Base-by-base conservation (phyloP, 2,329 filamentous ascomycete species). In the Macrophomina phaseolina region DNA sequence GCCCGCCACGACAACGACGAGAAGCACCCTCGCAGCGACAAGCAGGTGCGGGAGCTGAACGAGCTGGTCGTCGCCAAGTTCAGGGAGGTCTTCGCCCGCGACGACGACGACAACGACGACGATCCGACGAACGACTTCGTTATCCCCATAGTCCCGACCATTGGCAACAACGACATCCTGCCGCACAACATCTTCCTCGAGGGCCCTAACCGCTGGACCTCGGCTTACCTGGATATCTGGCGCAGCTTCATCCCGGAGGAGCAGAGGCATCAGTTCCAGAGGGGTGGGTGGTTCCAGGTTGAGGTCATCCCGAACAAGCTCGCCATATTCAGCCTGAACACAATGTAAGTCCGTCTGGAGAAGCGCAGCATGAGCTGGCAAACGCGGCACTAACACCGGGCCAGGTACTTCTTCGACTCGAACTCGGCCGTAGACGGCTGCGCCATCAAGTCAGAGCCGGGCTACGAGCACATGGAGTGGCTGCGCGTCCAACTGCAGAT, bases 121-220 rank as follows among this genome's bases (percentile, higher is more conserved):
- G 18, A 18, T 18, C 83, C 83, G n/a, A 81, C 82, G 40, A 82
- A 86, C 64, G 86, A 87, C 67, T 85, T 93, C 67, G 79, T 84
- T 12, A 86, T 98, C 4, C 94, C 95, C 4, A 87, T 98, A 36
- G 85, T 99, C 23, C 94, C 95, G 0, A 97, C 90, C 0, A 90
- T 97, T 71, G 95, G 95, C 68, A 99, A 99, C 81, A 99, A 99
- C 79, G 95, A 99, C 75, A 94, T 99, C 67, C 87, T 97, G 68
- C 95, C 95, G 1, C 95, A 99, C 81, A 99, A 99, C 74, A 96
- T 98, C 75, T 89, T 99, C 77, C 83, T 88, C 49, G 84, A 87
- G 0, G 95, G 94, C 0, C 95, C 95, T 16, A 97, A 97, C 74
- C 86, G 86, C 69, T 97, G 94, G 90, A 91, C 97, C 0, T 86